Evolutionary conservation across 1,284 basidiomycete species (phyloP).

Genomic region (Coniferiporia sulphurascens): DNA sequence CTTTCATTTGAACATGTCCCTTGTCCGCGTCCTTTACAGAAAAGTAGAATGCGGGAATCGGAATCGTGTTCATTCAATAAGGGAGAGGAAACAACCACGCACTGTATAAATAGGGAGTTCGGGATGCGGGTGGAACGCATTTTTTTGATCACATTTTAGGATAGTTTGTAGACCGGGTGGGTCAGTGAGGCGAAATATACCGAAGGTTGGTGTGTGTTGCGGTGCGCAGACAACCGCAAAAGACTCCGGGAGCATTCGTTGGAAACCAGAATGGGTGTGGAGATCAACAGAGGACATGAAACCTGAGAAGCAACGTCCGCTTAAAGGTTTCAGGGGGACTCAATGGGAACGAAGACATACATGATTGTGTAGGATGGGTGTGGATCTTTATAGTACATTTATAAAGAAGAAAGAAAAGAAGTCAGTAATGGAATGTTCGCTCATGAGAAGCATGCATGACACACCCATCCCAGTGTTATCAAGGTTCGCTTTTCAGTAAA

Average conservation of each 20-base stretch:
- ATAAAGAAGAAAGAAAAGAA: constrained; percentile 12
- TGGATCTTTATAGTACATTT: constrained; percentile 58
- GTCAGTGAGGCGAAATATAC: constrained; percentile 83
- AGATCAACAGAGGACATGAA: constrained; percentile 88
- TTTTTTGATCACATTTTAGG: constrained; percentile 59
- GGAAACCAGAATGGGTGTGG: constrained; percentile 85
- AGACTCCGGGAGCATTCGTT: constrained; percentile 82
- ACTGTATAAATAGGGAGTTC: constrained; percentile 81
- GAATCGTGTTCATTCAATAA: background rate
- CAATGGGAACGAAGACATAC: constrained; percentile 36
- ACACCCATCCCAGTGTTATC: constrained; percentile 85
- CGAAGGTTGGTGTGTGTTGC: constrained; percentile 69
- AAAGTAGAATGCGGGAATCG: background rate
- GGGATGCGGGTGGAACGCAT: constrained; percentile 81
- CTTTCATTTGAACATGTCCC: constrained; percentile 75
- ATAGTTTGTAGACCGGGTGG: constrained; percentile 76
- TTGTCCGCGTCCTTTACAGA: constrained; percentile 64
- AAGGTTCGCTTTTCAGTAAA: constrained; percentile 75
- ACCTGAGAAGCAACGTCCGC: constrained; percentile 34
- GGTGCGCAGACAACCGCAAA: constrained; percentile 91
- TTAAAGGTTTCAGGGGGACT: background rate
- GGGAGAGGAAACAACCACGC: constrained; percentile 19
- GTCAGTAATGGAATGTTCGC: background rate
- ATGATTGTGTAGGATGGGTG: constrained; percentile 87
- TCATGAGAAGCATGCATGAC: constrained; percentile 23